Evolutionary conservation across 306 rosid species (phyloP), one percentile per base, ranked within the genome.

Genomic region (Biancaea sappan): DNA sequence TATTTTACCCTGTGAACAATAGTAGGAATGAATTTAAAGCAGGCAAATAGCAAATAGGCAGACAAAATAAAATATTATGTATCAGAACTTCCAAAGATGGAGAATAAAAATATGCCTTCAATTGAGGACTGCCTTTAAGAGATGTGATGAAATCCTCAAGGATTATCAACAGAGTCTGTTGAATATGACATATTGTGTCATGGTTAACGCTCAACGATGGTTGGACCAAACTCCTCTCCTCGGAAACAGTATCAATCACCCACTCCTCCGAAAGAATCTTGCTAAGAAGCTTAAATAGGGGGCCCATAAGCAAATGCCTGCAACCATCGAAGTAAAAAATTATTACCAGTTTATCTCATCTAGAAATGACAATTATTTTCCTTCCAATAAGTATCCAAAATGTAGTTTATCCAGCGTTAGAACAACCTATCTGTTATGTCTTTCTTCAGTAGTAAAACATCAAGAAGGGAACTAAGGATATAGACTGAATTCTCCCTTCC

Each of bases 391-490:
- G 67, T 65, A 21, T 41, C 32, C 46, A 29, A 7, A 73, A 60
- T 56, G 38, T 29, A 62, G 5, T 66, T 37, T 46, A 56, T 15
- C 34, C 46, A 26, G 66, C 72, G 24, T 67, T 66, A 62, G 19
- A 63, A 82, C 32, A 71, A 74, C 29, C 98, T 91, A 83, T 84
- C 75, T 67, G 69, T 78, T 28, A 88, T 84, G 81, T 86, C 89
- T 74, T 89, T 94, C 90, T 91, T 91, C 72, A 89, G 70, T 16
- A 94, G 86, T 79, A 94, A 85, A 80, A 94, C 81, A 80, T 90
- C 97, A 80, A 94, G 87, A 72, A 94, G 79, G 65, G 98, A 85
- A 76, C 92, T 73, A 54, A 94, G 88, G 53, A 79, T 71, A 84
- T 79, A 67, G 72, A 81, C 57, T 22, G 86, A 75, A 74, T 63